A percentile compares a stretch with the other conserved stretches of the same genome.
phyloP scores from a whole-genome alignment of 2,329 filamentous ascomycete species.

The Calonectria crousiana region DNA sequence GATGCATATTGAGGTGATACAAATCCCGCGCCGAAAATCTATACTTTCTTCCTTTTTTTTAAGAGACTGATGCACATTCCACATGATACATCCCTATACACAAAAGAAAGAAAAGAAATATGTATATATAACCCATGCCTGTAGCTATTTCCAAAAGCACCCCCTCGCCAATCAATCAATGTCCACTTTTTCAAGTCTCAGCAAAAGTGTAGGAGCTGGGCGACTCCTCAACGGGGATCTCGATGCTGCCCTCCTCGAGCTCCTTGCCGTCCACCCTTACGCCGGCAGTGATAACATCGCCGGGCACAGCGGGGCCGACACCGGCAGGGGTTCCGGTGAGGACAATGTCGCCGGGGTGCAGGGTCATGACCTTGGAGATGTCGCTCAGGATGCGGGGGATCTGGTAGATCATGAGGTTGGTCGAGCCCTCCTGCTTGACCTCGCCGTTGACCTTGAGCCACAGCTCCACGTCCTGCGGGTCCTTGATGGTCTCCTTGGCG shows the following conservation, averaged over 20 bases:
- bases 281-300: slow-evolving; percentile 89
- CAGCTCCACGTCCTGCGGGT: slow-evolving; percentile 90
- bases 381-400: slow-evolving; percentile 90
- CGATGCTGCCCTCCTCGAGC: slow-evolving; percentile 85
- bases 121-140: background rate
- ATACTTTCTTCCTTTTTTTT: background rate
- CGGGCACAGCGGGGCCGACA: slow-evolving; percentile 86
- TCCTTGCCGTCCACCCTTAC: slow-evolving; percentile 85
- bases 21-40: slow-evolving; percentile 12
- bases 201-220: slow-evolving; percentile 81
- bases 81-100: background rate
- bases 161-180: background rate
- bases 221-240: slow-evolving; percentile 85
- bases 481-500: slow-evolving; percentile 80
- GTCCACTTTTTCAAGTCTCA: slow-evolving; percentile 68
- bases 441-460: slow-evolving; percentile 87
- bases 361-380: slow-evolving; percentile 94
- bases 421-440: slow-evolving; percentile 85
- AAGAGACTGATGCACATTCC: background rate
- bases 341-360: slow-evolving; percentile 92
- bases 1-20: slow-evolving; percentile 17
- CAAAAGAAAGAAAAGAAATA: background rate
- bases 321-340: slow-evolving; percentile 98
- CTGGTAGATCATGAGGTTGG: slow-evolving; percentile 92
- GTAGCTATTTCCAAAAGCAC: background rate